These are phyloP conservation scores for Ustilago curta DNA, from an alignment of 1,284 basidiomycete species.

Conservation along the genomic window DNA sequence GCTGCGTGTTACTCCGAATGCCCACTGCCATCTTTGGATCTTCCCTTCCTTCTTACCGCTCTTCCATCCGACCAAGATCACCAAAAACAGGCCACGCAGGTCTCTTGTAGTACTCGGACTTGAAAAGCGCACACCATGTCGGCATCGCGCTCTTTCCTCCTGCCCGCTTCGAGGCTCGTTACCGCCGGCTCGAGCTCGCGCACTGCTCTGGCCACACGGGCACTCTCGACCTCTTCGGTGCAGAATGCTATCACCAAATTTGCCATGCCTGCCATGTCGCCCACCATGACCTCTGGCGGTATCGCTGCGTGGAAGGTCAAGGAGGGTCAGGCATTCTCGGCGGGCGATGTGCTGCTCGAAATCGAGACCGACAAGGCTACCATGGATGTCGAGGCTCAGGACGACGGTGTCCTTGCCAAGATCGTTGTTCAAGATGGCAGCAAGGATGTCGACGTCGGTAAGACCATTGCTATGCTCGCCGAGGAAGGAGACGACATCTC, in stretches of 20 bases:
- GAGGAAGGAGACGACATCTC: slow-evolving; percentile 71
- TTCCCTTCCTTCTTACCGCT: not conserved
- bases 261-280: slow-evolving; percentile 68
- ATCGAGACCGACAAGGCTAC: slow-evolving; percentile 74
- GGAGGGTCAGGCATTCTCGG: slow-evolving; percentile 70
- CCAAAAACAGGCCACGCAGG: not conserved
- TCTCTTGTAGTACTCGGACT: not conserved
- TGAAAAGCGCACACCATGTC: slow-evolving; percentile 20
- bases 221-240: slow-evolving; percentile 39
- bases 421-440: slow-evolving; percentile 67
- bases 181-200: slow-evolving; percentile 26
- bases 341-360: slow-evolving; percentile 93
- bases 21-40: slow-evolving; percentile 6
- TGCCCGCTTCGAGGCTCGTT: slow-evolving; percentile 30
- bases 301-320: slow-evolving; percentile 69
- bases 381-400: slow-evolving; percentile 71
- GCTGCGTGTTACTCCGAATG: slow-evolving; percentile 4
- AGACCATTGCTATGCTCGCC: slow-evolving; percentile 70
- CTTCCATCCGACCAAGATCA: slow-evolving; percentile 4
- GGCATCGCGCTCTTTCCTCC: slow-evolving; percentile 28
- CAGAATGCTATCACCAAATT: slow-evolving; percentile 55
- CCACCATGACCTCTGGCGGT: slow-evolving; percentile 68
- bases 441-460: slow-evolving; percentile 69
- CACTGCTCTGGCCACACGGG: slow-evolving; percentile 16
- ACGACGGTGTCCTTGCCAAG: slow-evolving; percentile 71